Evolutionary conservation across 2,329 filamentous ascomycete genomes (phyloP).

Genomic region (Shiraia bambusicola): DNA sequence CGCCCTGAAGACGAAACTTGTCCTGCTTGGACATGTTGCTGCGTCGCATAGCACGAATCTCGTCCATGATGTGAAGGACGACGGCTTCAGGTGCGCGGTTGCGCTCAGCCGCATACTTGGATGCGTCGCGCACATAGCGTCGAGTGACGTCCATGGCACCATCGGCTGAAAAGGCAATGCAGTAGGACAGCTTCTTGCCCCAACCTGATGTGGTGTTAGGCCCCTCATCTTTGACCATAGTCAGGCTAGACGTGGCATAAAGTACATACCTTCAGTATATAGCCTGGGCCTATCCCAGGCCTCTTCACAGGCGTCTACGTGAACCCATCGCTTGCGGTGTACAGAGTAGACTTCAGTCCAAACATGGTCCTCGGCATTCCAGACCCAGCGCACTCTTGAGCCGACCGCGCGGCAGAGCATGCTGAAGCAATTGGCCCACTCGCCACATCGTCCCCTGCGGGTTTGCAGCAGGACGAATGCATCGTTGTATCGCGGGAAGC

Average conservation of each 20-base stretch:
- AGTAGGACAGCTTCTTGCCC: constrained; percentile 96
- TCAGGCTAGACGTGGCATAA: background rate
- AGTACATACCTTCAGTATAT: constrained; percentile 79
- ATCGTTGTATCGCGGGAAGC: constrained; percentile 92
- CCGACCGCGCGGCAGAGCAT: constrained; percentile 96
- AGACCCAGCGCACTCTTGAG: constrained; percentile 91
- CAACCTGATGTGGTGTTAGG: constrained; percentile 59
- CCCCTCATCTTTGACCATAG: constrained; percentile 1
- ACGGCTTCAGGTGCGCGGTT: constrained; percentile 85
- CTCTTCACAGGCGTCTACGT: constrained; percentile 92
- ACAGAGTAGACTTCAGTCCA: constrained; percentile 98
- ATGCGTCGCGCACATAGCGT: constrained; percentile 68
- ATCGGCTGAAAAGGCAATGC: constrained; percentile 93
- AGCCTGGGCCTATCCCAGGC: constrained; percentile 92
- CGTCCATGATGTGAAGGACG: constrained; percentile 84
- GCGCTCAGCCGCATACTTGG: constrained; percentile 70
- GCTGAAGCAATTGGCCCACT: constrained; percentile 98
- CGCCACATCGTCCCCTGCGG: constrained; percentile 80
- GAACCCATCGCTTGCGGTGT: constrained; percentile 91
- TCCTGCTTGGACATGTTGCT: constrained; percentile 84
- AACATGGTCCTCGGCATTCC: constrained; percentile 96
- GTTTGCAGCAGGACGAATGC: constrained; percentile 91
- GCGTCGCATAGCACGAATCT: constrained; percentile 83
- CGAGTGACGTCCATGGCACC: constrained; percentile 70
- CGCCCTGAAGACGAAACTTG: constrained; percentile 76